Evolutionary conservation across 148 eudicot genomes (phyloP).

Genomic region (Vaccinium darrowii): DNA sequence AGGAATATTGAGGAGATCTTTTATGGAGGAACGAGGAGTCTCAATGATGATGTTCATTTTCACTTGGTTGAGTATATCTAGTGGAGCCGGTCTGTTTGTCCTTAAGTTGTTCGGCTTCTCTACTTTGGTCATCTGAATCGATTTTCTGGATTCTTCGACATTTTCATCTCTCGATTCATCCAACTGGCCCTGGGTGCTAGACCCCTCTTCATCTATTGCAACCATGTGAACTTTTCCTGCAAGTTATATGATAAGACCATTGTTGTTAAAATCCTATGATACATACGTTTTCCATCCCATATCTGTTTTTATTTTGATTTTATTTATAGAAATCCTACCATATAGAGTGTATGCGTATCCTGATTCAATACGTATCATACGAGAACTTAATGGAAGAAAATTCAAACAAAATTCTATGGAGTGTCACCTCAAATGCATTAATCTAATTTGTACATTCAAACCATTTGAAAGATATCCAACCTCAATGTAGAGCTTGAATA

Average conservation of each 20-base stretch:
- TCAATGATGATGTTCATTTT: conserved; percentile 29
- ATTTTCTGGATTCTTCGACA: neutral
- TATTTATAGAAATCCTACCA: no score
- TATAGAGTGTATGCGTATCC: no score
- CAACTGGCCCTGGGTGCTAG: neutral
- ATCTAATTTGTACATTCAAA: no score
- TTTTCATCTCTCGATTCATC: neutral
- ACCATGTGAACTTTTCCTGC: conserved; percentile 22
- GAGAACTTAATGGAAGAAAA: no score
- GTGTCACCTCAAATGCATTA: no score
- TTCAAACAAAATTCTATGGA: no score
- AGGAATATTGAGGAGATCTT: conserved; percentile 22
- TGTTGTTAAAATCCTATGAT: no score
- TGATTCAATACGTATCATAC: no score
- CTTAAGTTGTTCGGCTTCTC: neutral
- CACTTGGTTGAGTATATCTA: conserved; percentile 33
- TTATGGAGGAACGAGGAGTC: conserved; percentile 37
- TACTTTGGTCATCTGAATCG: neutral
- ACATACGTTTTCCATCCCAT: no score
- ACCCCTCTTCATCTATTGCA: conserved; percentile 26
- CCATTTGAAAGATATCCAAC: no score
- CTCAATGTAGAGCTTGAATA: no score
- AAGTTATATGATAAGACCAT: neutral
- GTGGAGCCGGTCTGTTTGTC: conserved; percentile 18
- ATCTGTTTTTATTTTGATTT: no score